phyloP scores from a whole-genome alignment of 2,329 filamentous ascomycete genomes.

The Phaeosphaeriaceae sp. region DNA sequence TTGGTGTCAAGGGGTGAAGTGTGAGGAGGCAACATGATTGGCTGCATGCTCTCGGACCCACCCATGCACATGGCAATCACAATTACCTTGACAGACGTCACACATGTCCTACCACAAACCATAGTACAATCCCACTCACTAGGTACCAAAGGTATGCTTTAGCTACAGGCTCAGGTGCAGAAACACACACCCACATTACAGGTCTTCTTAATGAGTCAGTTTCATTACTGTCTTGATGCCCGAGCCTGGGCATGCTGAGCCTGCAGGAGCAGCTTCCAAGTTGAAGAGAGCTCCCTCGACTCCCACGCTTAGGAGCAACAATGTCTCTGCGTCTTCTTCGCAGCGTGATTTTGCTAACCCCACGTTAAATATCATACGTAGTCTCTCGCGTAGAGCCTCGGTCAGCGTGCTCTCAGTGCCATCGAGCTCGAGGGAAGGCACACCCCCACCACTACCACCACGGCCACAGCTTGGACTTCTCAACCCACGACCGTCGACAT shows the following conservation, averaged over 20 bases:
- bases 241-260: slow-evolving; percentile 36
- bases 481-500: slow-evolving; percentile 48
- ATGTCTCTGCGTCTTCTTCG: slow-evolving; percentile 29
- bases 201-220: slow-evolving; percentile 27
- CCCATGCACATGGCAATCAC: too few relatives aligned
- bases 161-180: too few relatives aligned
- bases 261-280: slow-evolving; percentile 21
- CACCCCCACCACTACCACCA: slow-evolving; percentile 64
- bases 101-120: too few relatives aligned
- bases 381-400: slow-evolving; percentile 32
- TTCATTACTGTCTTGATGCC: slow-evolving; percentile 29
- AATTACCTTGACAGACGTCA: too few relatives aligned
- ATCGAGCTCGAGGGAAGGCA: slow-evolving; percentile 52
- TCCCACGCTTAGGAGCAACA: slow-evolving; percentile 50
- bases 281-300: slow-evolving; percentile 18
- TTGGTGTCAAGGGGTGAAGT: too few relatives aligned
- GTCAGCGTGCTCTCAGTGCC: slow-evolving; percentile 27
- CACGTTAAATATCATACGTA: slow-evolving; percentile 41
- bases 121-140: too few relatives aligned
- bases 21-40: too few relatives aligned
- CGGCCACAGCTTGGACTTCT: slow-evolving; percentile 50
- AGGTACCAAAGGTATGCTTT: too few relatives aligned
- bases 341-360: slow-evolving; percentile 43
- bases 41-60: too few relatives aligned
- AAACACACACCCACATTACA: neutral